Conservation (phyloP, 2,329 filamentous ascomycete species). For the Diaporthe sp. region DNA sequence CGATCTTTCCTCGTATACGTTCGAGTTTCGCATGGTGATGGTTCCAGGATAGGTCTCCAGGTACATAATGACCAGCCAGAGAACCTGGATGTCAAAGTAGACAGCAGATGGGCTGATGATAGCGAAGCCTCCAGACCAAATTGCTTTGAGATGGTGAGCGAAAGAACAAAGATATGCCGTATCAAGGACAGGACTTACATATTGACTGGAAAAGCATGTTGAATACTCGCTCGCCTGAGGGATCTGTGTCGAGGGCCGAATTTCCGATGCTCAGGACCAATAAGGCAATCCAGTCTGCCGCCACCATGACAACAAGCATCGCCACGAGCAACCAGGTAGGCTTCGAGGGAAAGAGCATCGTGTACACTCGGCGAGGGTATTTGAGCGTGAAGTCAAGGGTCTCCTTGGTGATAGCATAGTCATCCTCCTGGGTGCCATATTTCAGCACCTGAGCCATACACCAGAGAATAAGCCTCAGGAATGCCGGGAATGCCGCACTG, state of each 20-base stretch:
- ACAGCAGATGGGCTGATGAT: conserved; percentile 64
- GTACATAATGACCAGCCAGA: conserved; percentile 63
- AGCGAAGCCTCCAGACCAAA: conserved; percentile 68
- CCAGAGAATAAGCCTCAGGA: conserved; percentile 54
- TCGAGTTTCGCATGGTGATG: conserved; percentile 65
- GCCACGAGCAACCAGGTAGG: conserved; percentile 63
- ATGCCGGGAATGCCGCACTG: conserved; percentile 66
- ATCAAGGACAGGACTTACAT: conserved; percentile 21
- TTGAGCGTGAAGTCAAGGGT: conserved; percentile 65
- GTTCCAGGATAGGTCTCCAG: conserved; percentile 61
- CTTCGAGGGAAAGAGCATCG: conserved; percentile 73
- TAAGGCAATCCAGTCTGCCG: conserved; percentile 67
- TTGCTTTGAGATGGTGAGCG: conserved; percentile 46
- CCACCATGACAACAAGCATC: conserved; percentile 63
- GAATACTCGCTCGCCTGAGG: conserved; percentile 61
- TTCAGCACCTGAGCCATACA: conserved; percentile 40
- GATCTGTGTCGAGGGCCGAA: conserved; percentile 58
- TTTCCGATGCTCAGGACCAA: conserved; percentile 68
- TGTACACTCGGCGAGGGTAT: conserved; percentile 71
- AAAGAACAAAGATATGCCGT: fast-evolving
- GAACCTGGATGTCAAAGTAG: conserved; percentile 56
- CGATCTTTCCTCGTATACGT: conserved; percentile 71
- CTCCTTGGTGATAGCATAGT: conserved; percentile 54
- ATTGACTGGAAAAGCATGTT: conserved; percentile 66
- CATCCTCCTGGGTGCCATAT: conserved; percentile 51